Evolutionary conservation across 164 flowering plant genomes (phyloP).

Genomic region (Platanus orientalis): DNA sequence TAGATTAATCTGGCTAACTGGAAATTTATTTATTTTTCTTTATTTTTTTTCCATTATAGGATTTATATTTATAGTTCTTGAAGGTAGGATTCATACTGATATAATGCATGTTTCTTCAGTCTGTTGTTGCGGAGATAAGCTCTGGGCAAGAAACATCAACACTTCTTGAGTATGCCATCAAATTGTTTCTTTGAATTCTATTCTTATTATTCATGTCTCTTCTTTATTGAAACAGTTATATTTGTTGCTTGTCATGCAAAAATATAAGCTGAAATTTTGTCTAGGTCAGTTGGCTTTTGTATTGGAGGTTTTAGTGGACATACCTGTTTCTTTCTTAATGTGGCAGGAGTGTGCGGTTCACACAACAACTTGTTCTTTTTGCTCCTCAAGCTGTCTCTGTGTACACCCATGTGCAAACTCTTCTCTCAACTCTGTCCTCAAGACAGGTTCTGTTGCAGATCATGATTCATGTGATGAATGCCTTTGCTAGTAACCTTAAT

Average conservation of each 20-base stretch:
- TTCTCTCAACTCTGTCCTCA: constrained; percentile 79
- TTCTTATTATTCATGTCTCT: neutral
- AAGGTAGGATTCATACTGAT: constrained; percentile 6
- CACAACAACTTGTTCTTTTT: constrained; percentile 95
- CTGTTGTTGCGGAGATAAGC: constrained; percentile 92
- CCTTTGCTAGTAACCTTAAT: neutral
- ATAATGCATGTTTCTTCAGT: constrained; percentile 41
- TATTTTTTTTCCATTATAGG: constrained; percentile 1
- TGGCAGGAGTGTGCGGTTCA: constrained; percentile 83
- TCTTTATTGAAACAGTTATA: neutral
- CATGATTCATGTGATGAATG: neutral
- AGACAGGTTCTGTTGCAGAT: constrained; percentile 60
- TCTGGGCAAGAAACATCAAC: constrained; percentile 80
- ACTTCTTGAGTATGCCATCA: constrained; percentile 70
- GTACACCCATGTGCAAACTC: constrained; percentile 74
- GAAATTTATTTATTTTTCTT: neutral
- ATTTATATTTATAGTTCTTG: constrained; percentile 1
- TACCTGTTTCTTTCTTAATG: constrained; percentile 2
- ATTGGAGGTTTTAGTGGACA: neutral
- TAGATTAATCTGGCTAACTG: neutral
- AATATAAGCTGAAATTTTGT: neutral
- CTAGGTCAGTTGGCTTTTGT: neutral
- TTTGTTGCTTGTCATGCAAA: neutral
- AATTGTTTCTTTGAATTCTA: neutral
- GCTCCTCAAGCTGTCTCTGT: constrained; percentile 97